Conservation (phyloP, 2,329 filamentous ascomycete genomes). For the Pseudomassariella vexata region DNA sequence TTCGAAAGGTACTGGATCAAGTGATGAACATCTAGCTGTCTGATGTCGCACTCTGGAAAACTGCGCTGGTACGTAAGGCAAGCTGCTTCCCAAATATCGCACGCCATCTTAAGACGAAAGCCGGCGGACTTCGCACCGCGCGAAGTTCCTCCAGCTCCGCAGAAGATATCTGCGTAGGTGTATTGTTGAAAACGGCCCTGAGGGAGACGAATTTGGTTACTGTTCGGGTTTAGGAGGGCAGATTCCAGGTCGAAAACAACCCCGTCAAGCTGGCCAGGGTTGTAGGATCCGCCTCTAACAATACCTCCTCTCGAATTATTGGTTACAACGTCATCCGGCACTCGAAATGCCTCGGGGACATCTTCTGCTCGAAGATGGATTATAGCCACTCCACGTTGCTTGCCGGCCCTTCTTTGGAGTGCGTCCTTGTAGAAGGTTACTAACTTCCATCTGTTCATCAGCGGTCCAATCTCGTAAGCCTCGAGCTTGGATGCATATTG, state of each 20-base stretch:
- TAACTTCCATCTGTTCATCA: conserved; percentile 50
- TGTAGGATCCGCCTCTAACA: conserved; percentile 31
- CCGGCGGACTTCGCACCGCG: conserved; percentile 55
- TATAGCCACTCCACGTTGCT: no score
- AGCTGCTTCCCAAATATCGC: conserved; percentile 55
- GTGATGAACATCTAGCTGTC: conserved; percentile 35
- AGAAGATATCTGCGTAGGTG: conserved; percentile 67
- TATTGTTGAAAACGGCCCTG: conserved; percentile 48
- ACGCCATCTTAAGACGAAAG: conserved; percentile 49
- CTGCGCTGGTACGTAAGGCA: conserved; percentile 52
- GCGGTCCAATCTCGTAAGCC: conserved; percentile 22
- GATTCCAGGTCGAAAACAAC: conserved; percentile 18
- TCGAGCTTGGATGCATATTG: conserved; percentile 16
- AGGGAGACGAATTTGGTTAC: not conserved
- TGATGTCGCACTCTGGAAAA: conserved; percentile 44
- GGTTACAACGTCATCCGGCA: conserved; percentile 23
- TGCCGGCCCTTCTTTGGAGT: conserved; percentile 1
- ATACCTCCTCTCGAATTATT: conserved; percentile 33
- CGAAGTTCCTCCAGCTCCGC: conserved; percentile 67
- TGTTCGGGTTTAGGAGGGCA: no score
- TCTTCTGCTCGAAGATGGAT: no score
- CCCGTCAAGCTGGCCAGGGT: conserved; percentile 15
- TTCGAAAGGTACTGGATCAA: conserved; percentile 31
- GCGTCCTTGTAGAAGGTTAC: conserved; percentile 23
- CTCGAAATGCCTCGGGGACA: no score